Base-by-base conservation (phyloP, 2,329 filamentous ascomycete species). In the Cladosporium austrohemisphaericum region DNA sequence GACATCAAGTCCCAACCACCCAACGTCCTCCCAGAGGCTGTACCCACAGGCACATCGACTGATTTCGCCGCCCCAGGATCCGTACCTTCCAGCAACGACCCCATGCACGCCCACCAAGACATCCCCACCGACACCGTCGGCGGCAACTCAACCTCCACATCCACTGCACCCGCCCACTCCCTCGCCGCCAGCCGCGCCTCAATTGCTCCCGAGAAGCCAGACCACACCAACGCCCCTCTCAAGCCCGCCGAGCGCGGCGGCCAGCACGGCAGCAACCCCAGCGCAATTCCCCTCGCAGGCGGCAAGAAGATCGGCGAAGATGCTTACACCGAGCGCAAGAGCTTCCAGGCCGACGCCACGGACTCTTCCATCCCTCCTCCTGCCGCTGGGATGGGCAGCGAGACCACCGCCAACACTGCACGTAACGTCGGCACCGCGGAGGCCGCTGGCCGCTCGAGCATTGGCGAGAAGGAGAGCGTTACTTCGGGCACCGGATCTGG, bases 231-330 rank as follows among this genome's bases (percentile, higher is more conserved):
- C 20, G 29, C 51, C 9, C 44, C 43, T 22, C 32, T 52, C 47
- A 45, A 53, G 35, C 44, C 52, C 7, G 40, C 33, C 26, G 38
- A 37, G 19, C 37, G 38, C 29, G 41, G 25, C 25, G 28, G 43
- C 45, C 33, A 52, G 8, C 31, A 40, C 33, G 53, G 48, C 29
- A 36, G 32, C 18, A 54, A 55, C 43, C 52, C 52, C 5, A 22
- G 31, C 26, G 45, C 50, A 35, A 58, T 56, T 20, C 55, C 55
- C 9, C 50, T 49, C 10, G 54, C 54, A 5, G 54, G 54, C 23
- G 54, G 54, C 38, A 37, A 43, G 46, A 48, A 40, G 18, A 33
- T 55, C 1, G 47, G 47, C 38, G 46, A 49, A 29, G 46, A 49
- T 16, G 36, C 37, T 8, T 49, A 33, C 38, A 36, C 29, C 13